Base-by-base conservation (phyloP, 768 basidiomycete genomes). In the Suillus bovinus region DNA sequence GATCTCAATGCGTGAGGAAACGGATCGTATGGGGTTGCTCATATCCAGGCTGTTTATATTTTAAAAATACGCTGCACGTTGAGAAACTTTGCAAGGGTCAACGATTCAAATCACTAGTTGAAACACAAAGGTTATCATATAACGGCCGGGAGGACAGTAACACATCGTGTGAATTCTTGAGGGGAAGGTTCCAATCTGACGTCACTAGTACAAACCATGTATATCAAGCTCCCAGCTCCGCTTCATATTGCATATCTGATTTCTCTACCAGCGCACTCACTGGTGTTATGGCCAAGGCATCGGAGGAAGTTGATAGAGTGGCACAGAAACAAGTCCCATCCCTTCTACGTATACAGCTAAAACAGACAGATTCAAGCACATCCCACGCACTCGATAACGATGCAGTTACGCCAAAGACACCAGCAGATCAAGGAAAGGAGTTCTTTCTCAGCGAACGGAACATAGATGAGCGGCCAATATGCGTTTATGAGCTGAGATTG, bases 391-490 rank as follows among this genome's bases (percentile, higher is more conserved):
- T 53, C 44, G 34, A 33, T 16, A 58, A 57, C 36, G 17, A 68
- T 16, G 78, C 79, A 11, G 77, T 79, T 60, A 88, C 89, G 1
- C 92, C 91, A 39, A 91, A 86, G 79, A 97, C 95, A 4, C 95
- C 94, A 41, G 94, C 95, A 44, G 94, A 96, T 72, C 94, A 96
- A 72, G 94, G 88, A 29, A 85, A 95, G 72, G 89, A 89, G 39
- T 97, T 93, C 79, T 97, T 97, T 69, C 82, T 89, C 68, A 83
- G 86, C 5, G 73, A 78, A 33, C 67, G 79, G 55, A 74, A 68
- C 9, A 74, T 78, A 17, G 84, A 83, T 41, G 90, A 90, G 66
- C 74, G 76, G 4, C 89, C 88, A 6, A 83, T 98, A 49, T 83
- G 81, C 65, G 94, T 98, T 20, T 96, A 94, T 70, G 91, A 96